Base-by-base conservation (phyloP, 1,284 basidiomycete species). In the Golubevia sp. region DNA sequence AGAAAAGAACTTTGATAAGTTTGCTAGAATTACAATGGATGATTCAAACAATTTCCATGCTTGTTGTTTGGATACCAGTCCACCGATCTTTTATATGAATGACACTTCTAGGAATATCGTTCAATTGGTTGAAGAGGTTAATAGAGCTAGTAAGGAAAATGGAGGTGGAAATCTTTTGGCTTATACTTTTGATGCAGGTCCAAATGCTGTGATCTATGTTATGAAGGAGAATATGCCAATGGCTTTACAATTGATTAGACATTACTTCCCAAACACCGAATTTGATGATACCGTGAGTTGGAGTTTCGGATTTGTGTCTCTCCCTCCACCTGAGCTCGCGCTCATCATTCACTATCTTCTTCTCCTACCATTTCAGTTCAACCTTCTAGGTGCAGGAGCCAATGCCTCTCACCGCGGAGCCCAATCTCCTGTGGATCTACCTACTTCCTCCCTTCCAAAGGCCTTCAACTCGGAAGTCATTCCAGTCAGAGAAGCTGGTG, bases 11-110 rank as follows among this genome's bases (percentile, higher is more conserved):
- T 99, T 99, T 84, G 90, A 94, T 77, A 77, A 88, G 0, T 99
- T 99, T 75, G 95, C 94, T 1, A 86, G 86, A 59, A 89, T 97
- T 84, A 99, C 96, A 30, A 99, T 98, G 93, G 90, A 89, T 64
- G 96, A 99, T 85, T 96, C 93, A 66, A 99, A 83, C 70, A 79
- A 83, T 65, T 99, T 99, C 89, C 96, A 99, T 84, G 95, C 96
- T 24, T 93, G 97, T 74, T 93, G 92, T 66, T 90, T 99, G 73
- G 97, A 99, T 86, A 99, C 96, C 0, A 88, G 91, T 55, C 97
- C 96, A 0, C 97, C 96, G 54, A 99, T 99, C 85, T 98, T 99
- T 85, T 99, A 99, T 87, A 91, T 99, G 89, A 99, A 98, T 87
- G 96, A 99, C 85, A 92, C 95, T 72, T 92, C 90, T 68, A 88